Evolutionary conservation across 169 alveolate genomes (phyloP).

Genomic region (Eimeria maxima): DNA sequence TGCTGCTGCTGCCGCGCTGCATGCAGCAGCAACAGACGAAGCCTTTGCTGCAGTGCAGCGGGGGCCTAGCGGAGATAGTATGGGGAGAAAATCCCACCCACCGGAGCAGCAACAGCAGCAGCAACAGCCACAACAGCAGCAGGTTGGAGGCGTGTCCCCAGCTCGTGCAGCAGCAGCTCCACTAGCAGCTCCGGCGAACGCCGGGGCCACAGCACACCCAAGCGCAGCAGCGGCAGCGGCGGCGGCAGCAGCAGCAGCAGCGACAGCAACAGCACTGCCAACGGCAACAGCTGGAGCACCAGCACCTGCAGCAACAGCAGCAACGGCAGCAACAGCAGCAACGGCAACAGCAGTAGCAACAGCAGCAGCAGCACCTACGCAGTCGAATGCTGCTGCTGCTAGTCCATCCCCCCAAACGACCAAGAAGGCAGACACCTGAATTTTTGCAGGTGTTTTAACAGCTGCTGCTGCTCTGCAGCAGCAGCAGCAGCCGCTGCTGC

Average conservation of each 20-base stretch:
- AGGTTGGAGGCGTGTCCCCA: neutral
- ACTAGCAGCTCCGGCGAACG: neutral
- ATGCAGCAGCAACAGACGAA: slow-evolving; percentile 68
- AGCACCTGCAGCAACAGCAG: slow-evolving; percentile 27
- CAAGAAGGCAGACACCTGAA: neutral
- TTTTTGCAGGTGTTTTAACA: neutral
- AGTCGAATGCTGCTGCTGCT: too few species aligned
- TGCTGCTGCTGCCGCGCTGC: slow-evolving; percentile 71
- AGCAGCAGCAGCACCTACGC: slow-evolving; percentile 36
- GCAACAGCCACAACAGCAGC: slow-evolving; percentile 59
- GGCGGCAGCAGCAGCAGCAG: slow-evolving; percentile 59
- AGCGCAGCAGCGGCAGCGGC: slow-evolving; percentile 40
- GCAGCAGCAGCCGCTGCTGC: slow-evolving; percentile 66
- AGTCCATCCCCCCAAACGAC: neutral
- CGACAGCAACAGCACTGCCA: neutral
- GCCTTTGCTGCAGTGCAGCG: slow-evolving; percentile 74
- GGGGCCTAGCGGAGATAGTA: slow-evolving; percentile 46
- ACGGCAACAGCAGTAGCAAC: slow-evolving; percentile 33
- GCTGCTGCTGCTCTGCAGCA: neutral
- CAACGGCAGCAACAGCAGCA: neutral
- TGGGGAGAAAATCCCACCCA: neutral
- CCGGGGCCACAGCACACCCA: neutral
- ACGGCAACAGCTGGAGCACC: slow-evolving; percentile 6
- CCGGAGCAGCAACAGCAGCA: slow-evolving; percentile 54
- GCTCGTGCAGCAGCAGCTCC: slow-evolving; percentile 20